phyloP scores from a whole-genome alignment of 2,329 filamentous ascomycete species.

The Cladosporium sp. region DNA sequence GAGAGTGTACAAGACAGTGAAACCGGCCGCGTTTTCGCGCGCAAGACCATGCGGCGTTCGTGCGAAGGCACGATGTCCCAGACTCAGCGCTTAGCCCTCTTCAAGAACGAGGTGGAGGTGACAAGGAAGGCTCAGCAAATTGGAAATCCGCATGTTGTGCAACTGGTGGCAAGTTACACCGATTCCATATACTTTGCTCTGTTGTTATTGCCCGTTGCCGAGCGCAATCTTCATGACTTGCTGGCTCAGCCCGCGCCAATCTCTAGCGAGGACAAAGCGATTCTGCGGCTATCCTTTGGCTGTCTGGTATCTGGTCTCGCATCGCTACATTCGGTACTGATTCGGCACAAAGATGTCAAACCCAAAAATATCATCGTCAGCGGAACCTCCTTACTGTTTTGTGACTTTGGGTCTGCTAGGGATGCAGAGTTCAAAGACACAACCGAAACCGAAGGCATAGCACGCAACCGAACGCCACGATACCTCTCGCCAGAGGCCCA shows the following conservation, averaged over 20 bases:
- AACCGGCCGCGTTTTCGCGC: background rate
- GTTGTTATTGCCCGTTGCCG: background rate
- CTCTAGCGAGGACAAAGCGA: background rate
- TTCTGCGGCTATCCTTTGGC: background rate
- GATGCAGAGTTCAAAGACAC: background rate
- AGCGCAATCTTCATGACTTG: background rate
- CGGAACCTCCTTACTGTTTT: background rate
- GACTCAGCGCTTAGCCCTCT: background rate
- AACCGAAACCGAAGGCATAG: background rate
- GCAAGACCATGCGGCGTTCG: background rate
- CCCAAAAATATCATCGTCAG: conserved; percentile 10
- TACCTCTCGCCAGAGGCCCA: background rate
- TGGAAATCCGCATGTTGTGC: background rate
- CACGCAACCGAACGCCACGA: background rate
- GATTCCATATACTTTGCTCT: background rate
- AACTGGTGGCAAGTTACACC: background rate
- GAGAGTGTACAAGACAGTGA: background rate
- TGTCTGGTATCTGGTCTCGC: background rate
- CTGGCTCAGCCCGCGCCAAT: background rate
- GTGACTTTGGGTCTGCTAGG: background rate
- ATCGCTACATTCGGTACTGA: conserved; percentile 1
- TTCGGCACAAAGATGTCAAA: conserved; percentile 10
- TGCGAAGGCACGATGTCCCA: background rate
- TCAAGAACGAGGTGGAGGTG: background rate
- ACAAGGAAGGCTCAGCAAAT: background rate